Evolutionary conservation across 2,329 filamentous ascomycete genomes (phyloP).

Genomic region (Cytospora piceae): DNA sequence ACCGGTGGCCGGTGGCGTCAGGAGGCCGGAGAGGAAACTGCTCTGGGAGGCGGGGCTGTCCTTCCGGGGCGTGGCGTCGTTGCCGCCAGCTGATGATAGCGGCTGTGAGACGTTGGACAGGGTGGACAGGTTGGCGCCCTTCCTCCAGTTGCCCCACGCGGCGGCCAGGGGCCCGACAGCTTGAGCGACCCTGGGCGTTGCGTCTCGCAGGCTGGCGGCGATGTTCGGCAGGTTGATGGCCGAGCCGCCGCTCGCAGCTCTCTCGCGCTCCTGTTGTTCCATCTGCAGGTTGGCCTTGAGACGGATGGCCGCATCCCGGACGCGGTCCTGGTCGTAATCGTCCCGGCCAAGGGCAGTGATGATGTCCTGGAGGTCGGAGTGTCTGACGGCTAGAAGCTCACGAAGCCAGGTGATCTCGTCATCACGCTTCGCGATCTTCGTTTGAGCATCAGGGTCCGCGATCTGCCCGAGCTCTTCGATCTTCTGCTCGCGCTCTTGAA

Average conservation of each 20-base stretch:
- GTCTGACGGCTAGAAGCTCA: slow-evolving; percentile 86
- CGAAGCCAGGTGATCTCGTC: slow-evolving; percentile 95
- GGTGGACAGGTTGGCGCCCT: slow-evolving; percentile 60
- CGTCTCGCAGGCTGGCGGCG: slow-evolving; percentile 74
- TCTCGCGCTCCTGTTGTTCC: slow-evolving; percentile 94
- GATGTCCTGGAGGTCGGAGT: slow-evolving; percentile 91
- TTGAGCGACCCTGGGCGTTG: slow-evolving; percentile 81
- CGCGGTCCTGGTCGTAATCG: slow-evolving; percentile 74
- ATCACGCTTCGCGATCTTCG: slow-evolving; percentile 86
- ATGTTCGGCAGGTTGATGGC: slow-evolving; percentile 73
- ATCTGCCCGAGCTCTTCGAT: slow-evolving; percentile 86
- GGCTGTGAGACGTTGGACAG: slow-evolving; percentile 55
- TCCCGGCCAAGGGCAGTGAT: slow-evolving; percentile 78
- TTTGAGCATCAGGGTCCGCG: slow-evolving; percentile 76
- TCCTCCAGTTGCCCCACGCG: slow-evolving; percentile 97
- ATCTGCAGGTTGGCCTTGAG: slow-evolving; percentile 95
- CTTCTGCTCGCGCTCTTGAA: slow-evolving; percentile 87
- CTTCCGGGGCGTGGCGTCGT: slow-evolving; percentile 64
- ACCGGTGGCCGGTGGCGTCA: slow-evolving; percentile 86
- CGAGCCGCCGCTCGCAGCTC: slow-evolving; percentile 73
- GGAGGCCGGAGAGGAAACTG: slow-evolving; percentile 73
- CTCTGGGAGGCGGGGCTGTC: slow-evolving; percentile 56
- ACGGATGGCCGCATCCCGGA: slow-evolving; percentile 89
- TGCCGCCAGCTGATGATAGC: slow-evolving; percentile 35
- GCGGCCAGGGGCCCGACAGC: slow-evolving; percentile 77